Conservation (phyloP, 306 rosid genomes). For the Rosa rugosa region DNA sequence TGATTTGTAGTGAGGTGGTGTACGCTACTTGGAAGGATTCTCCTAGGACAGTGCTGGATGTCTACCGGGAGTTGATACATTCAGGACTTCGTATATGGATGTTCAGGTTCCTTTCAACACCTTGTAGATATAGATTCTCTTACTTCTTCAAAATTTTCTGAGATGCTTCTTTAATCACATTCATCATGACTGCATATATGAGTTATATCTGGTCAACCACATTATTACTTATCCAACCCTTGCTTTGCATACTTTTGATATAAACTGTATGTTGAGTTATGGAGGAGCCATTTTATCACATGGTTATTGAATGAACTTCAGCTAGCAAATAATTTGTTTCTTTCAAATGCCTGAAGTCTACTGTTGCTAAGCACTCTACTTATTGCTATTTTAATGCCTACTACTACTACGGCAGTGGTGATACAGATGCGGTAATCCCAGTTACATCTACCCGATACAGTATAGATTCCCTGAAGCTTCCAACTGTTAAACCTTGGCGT, state of each 20-base stretch:
- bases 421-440: slow-evolving; percentile 70
- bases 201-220: background rate
- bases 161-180: background rate
- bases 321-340: slow-evolving; percentile 11
- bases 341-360: background rate
- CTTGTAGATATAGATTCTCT: background rate
- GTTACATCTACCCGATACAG: slow-evolving; percentile 79
- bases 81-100: slow-evolving; percentile 78
- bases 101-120: slow-evolving; percentile 61
- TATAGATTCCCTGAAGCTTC: slow-evolving; percentile 69
- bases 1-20: slow-evolving; percentile 45
- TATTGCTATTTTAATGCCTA: slow-evolving; percentile 4
- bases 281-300: background rate
- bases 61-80: slow-evolving; percentile 62
- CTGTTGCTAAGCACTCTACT: slow-evolving; percentile 8
- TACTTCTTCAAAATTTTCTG: background rate
- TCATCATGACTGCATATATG: background rate
- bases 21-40: slow-evolving; percentile 63
- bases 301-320: slow-evolving; percentile 2
- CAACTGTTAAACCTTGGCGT: slow-evolving; percentile 60
- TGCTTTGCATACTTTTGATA: background rate
- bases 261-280: background rate
- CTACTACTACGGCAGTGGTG: slow-evolving; percentile 63
- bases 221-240: background rate
- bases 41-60: slow-evolving; percentile 65